Percentiles rank a stretch among this genome's conserved stretches.
Conservation (phyloP, 2,329 filamentous ascomycete genomes). For the Fulvia fulva region DNA sequence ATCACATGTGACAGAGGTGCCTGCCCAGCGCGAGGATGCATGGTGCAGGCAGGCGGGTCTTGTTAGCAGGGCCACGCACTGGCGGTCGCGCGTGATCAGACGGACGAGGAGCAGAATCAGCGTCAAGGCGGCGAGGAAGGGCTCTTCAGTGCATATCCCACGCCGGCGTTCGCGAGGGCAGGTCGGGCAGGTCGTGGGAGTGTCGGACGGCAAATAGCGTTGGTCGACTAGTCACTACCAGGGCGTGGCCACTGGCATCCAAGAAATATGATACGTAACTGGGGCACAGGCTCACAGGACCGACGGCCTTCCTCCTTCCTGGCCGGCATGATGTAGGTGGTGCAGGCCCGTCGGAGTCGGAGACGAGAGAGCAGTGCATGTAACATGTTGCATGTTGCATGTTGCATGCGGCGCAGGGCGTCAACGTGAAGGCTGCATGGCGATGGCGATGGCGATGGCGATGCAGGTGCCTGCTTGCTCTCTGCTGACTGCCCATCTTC, state of each 20-base stretch:
- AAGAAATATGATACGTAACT: not conserved
- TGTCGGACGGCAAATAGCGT: not conserved
- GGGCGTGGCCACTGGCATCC: not conserved
- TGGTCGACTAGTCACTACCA: not conserved
- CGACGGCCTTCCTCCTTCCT: not conserved
- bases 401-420: not conserved
- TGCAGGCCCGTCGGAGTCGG: too few species aligned
- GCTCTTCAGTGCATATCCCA: conserved; percentile 10
- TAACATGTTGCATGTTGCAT: too few species aligned
- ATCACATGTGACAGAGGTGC: conserved; percentile 14
- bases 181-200: conserved; percentile 2
- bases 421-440: not conserved
- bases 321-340: too few species aligned
- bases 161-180: conserved; percentile 2
- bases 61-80: conserved; percentile 12
- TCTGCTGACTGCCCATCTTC: not conserved
- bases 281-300: not conserved
- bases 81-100: conserved; percentile 13
- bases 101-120: conserved; percentile 14
- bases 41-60: conserved; percentile 16
- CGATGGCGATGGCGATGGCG: too few species aligned
- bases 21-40: conserved; percentile 11
- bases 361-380: too few species aligned
- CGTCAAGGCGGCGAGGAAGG: conserved; percentile 3
- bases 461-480: not conserved